Conservation (phyloP, 352 stramenopile species). For the Hyphochytrium catenoides region DNA sequence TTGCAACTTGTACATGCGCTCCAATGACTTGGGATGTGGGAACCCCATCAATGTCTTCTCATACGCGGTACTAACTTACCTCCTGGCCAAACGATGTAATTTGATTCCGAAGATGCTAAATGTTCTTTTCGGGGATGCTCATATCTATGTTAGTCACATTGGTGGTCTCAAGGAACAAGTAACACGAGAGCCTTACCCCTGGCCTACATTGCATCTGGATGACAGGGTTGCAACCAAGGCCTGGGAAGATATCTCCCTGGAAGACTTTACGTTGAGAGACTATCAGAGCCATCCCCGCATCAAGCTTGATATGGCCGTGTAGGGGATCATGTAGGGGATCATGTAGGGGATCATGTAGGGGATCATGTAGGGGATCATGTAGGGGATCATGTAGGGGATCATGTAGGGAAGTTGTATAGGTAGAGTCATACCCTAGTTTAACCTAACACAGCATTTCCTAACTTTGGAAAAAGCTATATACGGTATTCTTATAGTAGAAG, state of each 20-base stretch:
- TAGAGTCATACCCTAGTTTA: constrained; percentile 19
- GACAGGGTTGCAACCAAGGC: constrained; percentile 35
- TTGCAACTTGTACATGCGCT: constrained; percentile 97
- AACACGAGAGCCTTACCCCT: constrained; percentile 65
- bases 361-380: too few relatives aligned
- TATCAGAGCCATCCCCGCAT: constrained; percentile 92
- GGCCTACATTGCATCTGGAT: constrained; percentile 83
- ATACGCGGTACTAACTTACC: constrained; percentile 88
- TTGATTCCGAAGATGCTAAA: constrained; percentile 90
- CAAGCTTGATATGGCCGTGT: constrained; percentile 98
- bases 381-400: too few relatives aligned
- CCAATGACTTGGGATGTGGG: constrained; percentile 95
- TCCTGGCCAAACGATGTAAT: constrained; percentile 82
- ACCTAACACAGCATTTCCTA: constrained; percentile 1
- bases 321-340: too few relatives aligned
- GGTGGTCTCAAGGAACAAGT: constrained; percentile 90
- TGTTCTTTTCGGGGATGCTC: constrained; percentile 94
- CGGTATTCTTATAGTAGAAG: not conserved
- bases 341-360: too few relatives aligned
- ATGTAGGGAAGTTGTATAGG: too few relatives aligned
- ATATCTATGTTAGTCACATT: constrained; percentile 98
- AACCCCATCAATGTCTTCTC: constrained; percentile 99
- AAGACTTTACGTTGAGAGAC: constrained; percentile 83
- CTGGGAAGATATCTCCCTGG: constrained; percentile 87
- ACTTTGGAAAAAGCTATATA: not conserved